Evolutionary conservation across 2,329 filamentous ascomycete genomes (phyloP).

Genomic region (Fusarium verrucosum): DNA sequence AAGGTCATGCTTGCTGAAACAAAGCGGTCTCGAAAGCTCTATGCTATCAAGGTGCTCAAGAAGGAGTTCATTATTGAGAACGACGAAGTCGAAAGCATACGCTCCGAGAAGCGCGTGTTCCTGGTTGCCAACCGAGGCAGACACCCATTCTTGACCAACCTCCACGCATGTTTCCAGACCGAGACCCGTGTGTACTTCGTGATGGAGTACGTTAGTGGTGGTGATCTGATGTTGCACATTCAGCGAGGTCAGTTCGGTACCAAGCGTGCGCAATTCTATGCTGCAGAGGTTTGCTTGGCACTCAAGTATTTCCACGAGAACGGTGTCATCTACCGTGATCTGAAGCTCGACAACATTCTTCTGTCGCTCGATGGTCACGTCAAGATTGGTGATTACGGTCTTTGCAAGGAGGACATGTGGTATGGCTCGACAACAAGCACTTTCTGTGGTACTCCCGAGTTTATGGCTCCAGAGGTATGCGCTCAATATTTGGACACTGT

Average conservation of each 20-base stretch:
- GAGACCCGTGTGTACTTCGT: conserved; percentile 99
- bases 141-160: conserved; percentile 92
- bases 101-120: conserved; percentile 97
- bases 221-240: conserved; percentile 98
- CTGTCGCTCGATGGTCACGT: conserved; percentile 95
- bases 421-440: conserved; percentile 96
- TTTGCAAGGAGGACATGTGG: conserved; percentile 99
- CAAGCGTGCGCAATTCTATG: conserved; percentile 98
- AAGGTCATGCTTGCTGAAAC: conserved; percentile 99
- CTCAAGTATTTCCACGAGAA: conserved; percentile 99
- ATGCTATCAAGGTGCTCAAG: conserved; percentile 98
- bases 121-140: conserved; percentile 96
- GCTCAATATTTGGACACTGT: background rate
- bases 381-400: conserved; percentile 97
- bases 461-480: conserved; percentile 95
- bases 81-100: conserved; percentile 96
- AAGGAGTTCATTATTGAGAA: conserved; percentile 99
- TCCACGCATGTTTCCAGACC: conserved; percentile 99
- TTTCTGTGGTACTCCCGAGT: conserved; percentile 99
- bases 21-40: conserved; percentile 88
- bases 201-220: conserved; percentile 99
- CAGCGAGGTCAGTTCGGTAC: conserved; percentile 95
- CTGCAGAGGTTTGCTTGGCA: conserved; percentile 94
- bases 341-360: conserved; percentile 93
- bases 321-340: conserved; percentile 96